Evolutionary conservation across 495 filamentous ascomycete genomes (phyloP), one percentile per base, ranked within the genome.

Genomic region (Aspergillus nanangensis): DNA sequence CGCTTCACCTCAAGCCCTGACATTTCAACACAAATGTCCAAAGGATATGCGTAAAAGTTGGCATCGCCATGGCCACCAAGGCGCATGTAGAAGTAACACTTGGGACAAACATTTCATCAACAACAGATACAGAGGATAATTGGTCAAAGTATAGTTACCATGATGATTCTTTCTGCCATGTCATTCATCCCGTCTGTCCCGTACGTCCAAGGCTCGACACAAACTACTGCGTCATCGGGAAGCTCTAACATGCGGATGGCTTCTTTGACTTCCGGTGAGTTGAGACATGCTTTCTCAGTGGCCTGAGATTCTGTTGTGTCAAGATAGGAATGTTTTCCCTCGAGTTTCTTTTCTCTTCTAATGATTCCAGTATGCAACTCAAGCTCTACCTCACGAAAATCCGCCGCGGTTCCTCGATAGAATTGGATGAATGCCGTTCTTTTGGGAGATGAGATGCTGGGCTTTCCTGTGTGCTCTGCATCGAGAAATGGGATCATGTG

Each of bases 21-120:
- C 42, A 81, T 75, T 25, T 91, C 67, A 5, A 88, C 83, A 1
- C 82, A 44, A 69, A 89, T 45, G 83, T 83, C 38, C 4, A 93
- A 69, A 0, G 88, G 88, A 41, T 86, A 81, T 1, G 87, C 81
- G 61, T 94, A 94, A 56, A 88, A 81, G 52, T 90, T 91, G 24
- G 57, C 56, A 15, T 71, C 66, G 0, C 36, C 47, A 14, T 61
- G 38, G 9, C 56, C 50, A 3, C 51, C 14, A 1, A 58, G 42
- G 5, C 55, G 43, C 54, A 65, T 58, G 31, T 67, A 69, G 8
- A 70, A 58, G 35, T 48, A 69, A 23, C 63, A 62, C 61, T 69
- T 25, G n/a, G 22, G n/a, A 5, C 8, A 4, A 10, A 24, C 19
- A 31, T 45, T 20, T 8, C 17, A 18, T 21, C 27, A 23, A 5